These are phyloP conservation scores for Agaricus subrufescens DNA, from an alignment of 768 basidiomycete species.

Conservation along the genomic window DNA sequence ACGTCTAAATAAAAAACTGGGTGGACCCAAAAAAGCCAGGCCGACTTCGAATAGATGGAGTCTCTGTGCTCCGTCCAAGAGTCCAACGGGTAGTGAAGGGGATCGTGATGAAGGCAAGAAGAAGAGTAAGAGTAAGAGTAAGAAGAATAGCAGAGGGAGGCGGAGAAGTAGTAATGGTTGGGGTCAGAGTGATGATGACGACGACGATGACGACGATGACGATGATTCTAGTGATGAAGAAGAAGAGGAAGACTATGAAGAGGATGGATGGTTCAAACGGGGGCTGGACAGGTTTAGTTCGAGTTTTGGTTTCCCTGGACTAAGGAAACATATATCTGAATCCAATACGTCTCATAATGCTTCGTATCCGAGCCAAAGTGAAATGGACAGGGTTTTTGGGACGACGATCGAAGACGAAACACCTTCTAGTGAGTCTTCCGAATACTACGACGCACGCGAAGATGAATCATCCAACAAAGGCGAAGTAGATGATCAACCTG, in stretches of 20 bases:
- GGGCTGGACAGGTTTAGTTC: constrained; percentile 24
- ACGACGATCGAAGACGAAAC: constrained; percentile 13
- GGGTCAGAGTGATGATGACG: constrained; percentile 9
- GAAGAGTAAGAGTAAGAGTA: constrained; percentile 22
- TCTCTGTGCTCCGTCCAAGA: neutral
- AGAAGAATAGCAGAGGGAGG: constrained; percentile 15
- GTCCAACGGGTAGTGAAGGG: constrained; percentile 13
- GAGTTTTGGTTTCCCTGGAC: constrained; percentile 13
- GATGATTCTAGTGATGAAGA: constrained; percentile 14
- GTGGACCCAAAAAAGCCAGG: constrained; percentile 9
- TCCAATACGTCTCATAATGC: neutral
- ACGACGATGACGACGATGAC: constrained; percentile 6
- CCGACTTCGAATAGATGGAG: constrained; percentile 7
- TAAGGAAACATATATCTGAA: constrained; percentile 2
- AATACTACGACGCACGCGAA: constrained; percentile 24
- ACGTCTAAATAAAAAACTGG: constrained; percentile 22
- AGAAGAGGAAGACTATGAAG: constrained; percentile 20
- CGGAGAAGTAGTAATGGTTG: constrained; percentile 7
- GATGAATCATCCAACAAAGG: constrained; percentile 13
- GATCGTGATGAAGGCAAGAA: constrained; percentile 20
- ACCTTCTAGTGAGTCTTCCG: neutral
- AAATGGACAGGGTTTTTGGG: constrained; percentile 31
- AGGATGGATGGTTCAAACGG: constrained; percentile 23
- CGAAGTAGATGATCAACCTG: constrained; percentile 5
- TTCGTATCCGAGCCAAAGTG: constrained; percentile 35